Base-by-base conservation (phyloP, 1,284 basidiomycete species). In the Abortiporus biennis region DNA sequence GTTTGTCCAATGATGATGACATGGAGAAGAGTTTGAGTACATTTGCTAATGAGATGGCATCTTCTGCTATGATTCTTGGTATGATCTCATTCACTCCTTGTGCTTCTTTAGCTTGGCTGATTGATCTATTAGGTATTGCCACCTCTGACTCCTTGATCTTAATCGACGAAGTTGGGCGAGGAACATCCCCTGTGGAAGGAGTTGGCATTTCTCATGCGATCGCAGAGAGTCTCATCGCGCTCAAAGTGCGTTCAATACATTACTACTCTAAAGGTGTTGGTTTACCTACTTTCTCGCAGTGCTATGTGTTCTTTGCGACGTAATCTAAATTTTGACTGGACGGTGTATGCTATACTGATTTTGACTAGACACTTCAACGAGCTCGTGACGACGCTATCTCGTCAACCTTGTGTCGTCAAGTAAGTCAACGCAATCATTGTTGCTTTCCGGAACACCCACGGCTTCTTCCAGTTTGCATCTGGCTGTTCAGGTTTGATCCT, bases 191-290 rank as follows among this genome's bases (percentile, higher is more conserved):
- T 0, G 65, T 72, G 34, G 92, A 96, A 57, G 93, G 95, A 0
- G 65, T 92, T 11, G 95, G 92, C 1, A 84, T 98, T 36, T 84
- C 90, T 0, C 88, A 95, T 62, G 93, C 95, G 0, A 88, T 98
- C 44, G 89, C 91, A 1, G 94, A 98, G 59, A 79, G 78, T 32
- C 71, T 98, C 43, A 83, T 96, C 50, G 67, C 68, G 34, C 63
- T 73, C 31, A 86, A 85, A 67, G 92, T 85, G 36, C 23, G 65
- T 29, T 24, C 34, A 23, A 30, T 22, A 22, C 16, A n/a, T 52
- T 42, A 6, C 44, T 31, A 24, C 38, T n/a, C 23, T 11, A 17
- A 38, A 35, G 22, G 15, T 24, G 4, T 9, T 23, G 42, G 3
- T 42, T n/a, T n/a, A n/a, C n/a, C n/a, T n/a, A n/a, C n/a, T n/a